Base-by-base conservation (phyloP, 2,329 filamentous ascomycete genomes). In the Monosporascus sp. region DNA sequence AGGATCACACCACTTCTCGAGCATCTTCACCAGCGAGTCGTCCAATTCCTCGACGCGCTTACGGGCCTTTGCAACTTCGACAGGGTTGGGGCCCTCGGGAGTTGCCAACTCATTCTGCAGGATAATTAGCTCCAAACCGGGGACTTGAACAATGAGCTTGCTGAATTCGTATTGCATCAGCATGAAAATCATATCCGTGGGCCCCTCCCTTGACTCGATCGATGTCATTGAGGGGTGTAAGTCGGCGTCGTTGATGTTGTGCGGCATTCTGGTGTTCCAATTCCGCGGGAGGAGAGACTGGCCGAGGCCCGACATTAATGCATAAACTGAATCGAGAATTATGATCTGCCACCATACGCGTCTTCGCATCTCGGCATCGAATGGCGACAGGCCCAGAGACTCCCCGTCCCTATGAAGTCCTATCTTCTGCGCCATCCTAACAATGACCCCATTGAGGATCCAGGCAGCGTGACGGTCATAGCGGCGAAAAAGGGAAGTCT, bases 281-380 rank as follows among this genome's bases (percentile, higher is more conserved):
- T 72, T 72, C n/a, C 71, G 72, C 4, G 78, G 76, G 2, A 81
- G 68, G 51, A 79, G 68, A 9, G 77, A 76, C 57, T 79, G 76
- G 54, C 74, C 80, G 24, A 85, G 73, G 1, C 82, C 82, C 5
- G 82, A 83, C 53, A 81, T 71, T 53, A 84, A 68, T 43, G 80
- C 81, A 52, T 78, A 78, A 58, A 81, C 79, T 44, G 77, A 72
- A 56, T 86, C 82, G 50, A 82, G 72, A 52, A 85, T 71, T 48
- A 83, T 73, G 26, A 87, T 77, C 62, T 82, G 78, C 83, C 82
- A 86, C 85, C 85, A 88, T 20, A 87, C 73, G 7, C 85, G 74
- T 44, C 85, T 73, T n/a, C 84, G 77, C 75, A 88, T 87, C 63
- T 88, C 84, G 2, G 79, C 80, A 60, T 88, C 84, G 59, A 86